phyloP scores from a whole-genome alignment of 2,329 filamentous ascomycete genomes.

The Penicillium janthinellum region DNA sequence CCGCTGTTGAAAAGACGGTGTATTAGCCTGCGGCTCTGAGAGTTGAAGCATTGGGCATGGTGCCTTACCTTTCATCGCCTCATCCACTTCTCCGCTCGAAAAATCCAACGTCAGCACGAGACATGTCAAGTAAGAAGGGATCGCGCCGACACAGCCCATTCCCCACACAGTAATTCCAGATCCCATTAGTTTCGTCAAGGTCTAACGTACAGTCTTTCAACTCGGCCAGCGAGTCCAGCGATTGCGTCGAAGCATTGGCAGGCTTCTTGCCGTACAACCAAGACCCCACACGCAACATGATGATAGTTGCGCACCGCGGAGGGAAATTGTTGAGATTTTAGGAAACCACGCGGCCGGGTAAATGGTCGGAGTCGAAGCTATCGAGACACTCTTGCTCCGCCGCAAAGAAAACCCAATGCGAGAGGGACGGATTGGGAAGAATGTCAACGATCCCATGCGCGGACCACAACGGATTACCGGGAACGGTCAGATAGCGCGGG shows the following conservation, averaged over 20 bases:
- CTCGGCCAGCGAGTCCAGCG: constrained; percentile 60
- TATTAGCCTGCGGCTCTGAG: constrained; percentile 18
- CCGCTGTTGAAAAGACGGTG: constrained; percentile 48
- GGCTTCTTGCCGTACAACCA: constrained; percentile 50
- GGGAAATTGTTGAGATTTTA: neutral
- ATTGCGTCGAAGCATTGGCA: constrained; percentile 53
- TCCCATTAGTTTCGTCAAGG: neutral
- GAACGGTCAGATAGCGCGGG: constrained; percentile 22
- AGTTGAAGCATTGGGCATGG: constrained; percentile 6
- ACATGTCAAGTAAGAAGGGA: constrained; percentile 15
- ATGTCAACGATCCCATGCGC: constrained; percentile 30
- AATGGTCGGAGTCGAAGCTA: neutral
- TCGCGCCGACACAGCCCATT: neutral
- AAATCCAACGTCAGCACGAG: constrained; percentile 21
- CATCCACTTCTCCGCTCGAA: constrained; percentile 34
- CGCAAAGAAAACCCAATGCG: constrained; percentile 4
- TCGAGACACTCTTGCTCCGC: neutral
- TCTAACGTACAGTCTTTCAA: constrained; percentile 50
- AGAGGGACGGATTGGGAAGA: constrained; percentile 30
- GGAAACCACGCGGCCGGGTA: neutral
- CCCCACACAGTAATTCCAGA: neutral
- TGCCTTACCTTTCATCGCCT: constrained; percentile 47
- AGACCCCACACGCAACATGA: constrained; percentile 47
- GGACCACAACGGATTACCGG: constrained; percentile 20
- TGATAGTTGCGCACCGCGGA: constrained; percentile 3